phyloP scores from a whole-genome alignment of 2,329 filamentous ascomycete genomes.

The Clonostachys solani region DNA sequence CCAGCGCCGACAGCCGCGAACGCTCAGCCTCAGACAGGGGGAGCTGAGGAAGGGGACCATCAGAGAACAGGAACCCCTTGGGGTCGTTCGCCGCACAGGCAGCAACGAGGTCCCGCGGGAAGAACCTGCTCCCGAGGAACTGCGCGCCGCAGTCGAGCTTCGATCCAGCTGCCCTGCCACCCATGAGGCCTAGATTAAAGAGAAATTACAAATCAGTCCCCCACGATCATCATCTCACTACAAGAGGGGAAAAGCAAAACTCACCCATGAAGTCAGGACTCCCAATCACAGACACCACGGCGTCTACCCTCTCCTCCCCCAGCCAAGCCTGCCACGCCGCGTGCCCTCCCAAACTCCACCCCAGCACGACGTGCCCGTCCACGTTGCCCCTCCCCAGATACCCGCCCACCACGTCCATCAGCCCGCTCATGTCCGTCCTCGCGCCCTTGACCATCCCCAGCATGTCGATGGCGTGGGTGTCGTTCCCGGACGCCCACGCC shows the following conservation, averaged over 20 bases:
- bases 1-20: constrained; percentile 34
- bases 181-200: constrained; percentile 57
- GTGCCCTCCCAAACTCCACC: constrained; percentile 84
- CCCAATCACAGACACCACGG: constrained; percentile 77
- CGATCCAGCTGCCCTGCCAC: constrained; percentile 69
- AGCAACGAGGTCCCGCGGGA: constrained; percentile 64
- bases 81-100: constrained; percentile 68
- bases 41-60: constrained; percentile 20
- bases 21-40: constrained; percentile 29
- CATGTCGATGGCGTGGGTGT: constrained; percentile 87
- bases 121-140: constrained; percentile 76
- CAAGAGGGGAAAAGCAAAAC: constrained; percentile 10
- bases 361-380: constrained; percentile 69
- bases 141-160: constrained; percentile 49
- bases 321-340: constrained; percentile 81
- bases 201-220: not conserved
- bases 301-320: constrained; percentile 72
- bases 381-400: constrained; percentile 51
- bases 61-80: constrained; percentile 63
- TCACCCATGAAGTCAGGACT: constrained; percentile 81
- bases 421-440: constrained; percentile 65
- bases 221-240: not conserved
- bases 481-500: constrained; percentile 76
- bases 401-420: constrained; percentile 75
- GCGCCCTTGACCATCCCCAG: constrained; percentile 72